Conservation (phyloP, 768 basidiomycete species). For the Boletus coccyginus region DNA sequence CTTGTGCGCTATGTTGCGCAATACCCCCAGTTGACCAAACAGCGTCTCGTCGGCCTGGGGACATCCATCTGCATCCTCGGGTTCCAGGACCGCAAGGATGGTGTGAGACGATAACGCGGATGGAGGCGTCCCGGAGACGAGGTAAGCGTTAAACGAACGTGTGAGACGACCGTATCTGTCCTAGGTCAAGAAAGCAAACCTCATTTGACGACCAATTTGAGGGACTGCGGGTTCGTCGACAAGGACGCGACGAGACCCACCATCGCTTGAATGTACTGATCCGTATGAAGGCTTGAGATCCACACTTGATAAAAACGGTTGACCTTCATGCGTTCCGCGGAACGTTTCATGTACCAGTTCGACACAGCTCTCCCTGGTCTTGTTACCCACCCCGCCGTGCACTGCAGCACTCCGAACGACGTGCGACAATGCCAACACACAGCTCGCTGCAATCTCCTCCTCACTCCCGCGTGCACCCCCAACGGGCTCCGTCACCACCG, state of each 20-base stretch:
- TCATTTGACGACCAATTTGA: conserved; percentile 67
- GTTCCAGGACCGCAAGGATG: conserved; percentile 54
- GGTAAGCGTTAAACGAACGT: no score
- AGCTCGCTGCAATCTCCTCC: conserved; percentile 67
- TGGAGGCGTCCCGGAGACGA: conserved; percentile 67
- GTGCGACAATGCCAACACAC: conserved; percentile 71
- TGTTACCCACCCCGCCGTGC: conserved; percentile 72
- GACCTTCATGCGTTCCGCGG: conserved; percentile 67
- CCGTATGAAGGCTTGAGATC: conserved; percentile 34
- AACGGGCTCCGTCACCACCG: conserved; percentile 69
- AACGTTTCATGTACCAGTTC: conserved; percentile 82
- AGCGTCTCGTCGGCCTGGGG: conserved; percentile 34
- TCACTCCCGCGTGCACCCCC: conserved; percentile 61
- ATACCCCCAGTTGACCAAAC: conserved; percentile 63
- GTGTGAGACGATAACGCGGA: conserved; percentile 60
- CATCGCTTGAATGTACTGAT: conserved; percentile 65
- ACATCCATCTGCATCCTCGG: conserved; percentile 37
- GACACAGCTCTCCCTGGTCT: conserved; percentile 65
- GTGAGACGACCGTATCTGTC: conserved; percentile 4
- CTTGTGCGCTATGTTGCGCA: conserved; percentile 69
- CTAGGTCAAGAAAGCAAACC: conserved; percentile 25
- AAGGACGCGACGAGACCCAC: conserved; percentile 63
- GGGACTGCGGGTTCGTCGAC: conserved; percentile 56
- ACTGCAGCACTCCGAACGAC: conserved; percentile 60
- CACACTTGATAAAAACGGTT: neutral